Evolutionary conservation across 306 rosid genomes (phyloP).

Genomic region (Hippophae tibetana): DNA sequence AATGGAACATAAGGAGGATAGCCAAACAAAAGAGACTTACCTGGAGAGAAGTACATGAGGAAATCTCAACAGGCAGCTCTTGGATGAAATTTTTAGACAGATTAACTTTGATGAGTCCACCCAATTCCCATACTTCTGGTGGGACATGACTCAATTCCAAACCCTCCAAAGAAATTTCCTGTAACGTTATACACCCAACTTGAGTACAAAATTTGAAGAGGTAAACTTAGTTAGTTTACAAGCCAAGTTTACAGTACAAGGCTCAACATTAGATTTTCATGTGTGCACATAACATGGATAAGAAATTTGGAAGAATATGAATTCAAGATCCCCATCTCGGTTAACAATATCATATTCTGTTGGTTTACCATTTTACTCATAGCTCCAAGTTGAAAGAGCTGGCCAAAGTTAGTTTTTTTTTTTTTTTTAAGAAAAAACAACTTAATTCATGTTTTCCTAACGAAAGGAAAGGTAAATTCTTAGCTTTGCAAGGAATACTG

Average conservation of each 20-base stretch:
- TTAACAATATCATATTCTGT: too few relatives aligned
- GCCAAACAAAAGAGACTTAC: constrained; percentile 19
- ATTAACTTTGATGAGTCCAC: constrained; percentile 58
- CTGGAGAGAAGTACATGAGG: constrained; percentile 67
- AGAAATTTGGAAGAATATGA: too few relatives aligned
- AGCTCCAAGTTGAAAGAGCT: too few relatives aligned
- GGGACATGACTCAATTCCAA: constrained; percentile 67
- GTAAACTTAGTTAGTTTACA: background rate
- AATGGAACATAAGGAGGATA: background rate
- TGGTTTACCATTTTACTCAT: too few relatives aligned
- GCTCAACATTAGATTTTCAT: too few relatives aligned
- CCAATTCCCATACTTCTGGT: constrained; percentile 73
- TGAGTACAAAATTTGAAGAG: background rate
- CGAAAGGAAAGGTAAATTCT: background rate
- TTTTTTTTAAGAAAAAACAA: too few relatives aligned
- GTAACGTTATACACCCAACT: constrained; percentile 15
- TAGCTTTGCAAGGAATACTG: background rate
- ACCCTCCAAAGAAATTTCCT: constrained; percentile 86
- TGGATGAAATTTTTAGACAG: constrained; percentile 75
- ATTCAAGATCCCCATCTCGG: too few relatives aligned
- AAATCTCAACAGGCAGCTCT: constrained; percentile 77
- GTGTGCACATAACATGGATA: too few relatives aligned
- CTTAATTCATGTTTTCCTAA: background rate
- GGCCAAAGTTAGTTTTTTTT: too few relatives aligned
- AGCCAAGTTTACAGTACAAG: background rate